Conservation (phyloP, 345 rosid species). For the Ceriops tagal region DNA sequence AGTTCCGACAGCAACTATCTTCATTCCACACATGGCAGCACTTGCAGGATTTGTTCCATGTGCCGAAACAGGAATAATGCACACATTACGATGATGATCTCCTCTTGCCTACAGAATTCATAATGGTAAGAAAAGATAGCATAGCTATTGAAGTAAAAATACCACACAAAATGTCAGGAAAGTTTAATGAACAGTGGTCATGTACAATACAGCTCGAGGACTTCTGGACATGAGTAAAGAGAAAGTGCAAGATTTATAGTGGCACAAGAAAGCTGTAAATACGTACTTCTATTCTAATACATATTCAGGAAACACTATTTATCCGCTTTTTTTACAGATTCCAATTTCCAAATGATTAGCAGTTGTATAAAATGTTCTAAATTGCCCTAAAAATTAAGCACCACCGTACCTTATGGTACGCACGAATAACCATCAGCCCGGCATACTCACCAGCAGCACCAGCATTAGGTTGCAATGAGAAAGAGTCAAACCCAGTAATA, state of each 20-base stretch:
- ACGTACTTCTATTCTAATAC: not conserved
- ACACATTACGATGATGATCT: constrained; percentile 90
- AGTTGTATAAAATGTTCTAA: not conserved
- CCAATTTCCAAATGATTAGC: not conserved
- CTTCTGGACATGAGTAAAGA: not conserved
- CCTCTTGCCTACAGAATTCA: constrained; percentile 73
- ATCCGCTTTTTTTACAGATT: not conserved
- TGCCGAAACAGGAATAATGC: constrained; percentile 98
- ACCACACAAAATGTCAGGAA: not conserved
- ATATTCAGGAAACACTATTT: not conserved
- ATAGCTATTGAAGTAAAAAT: not conserved
- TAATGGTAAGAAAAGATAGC: not conserved
- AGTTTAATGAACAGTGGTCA: not conserved
- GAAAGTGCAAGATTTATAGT: not conserved
- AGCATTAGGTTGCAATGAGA: constrained; percentile 99
- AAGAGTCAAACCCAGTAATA: constrained; percentile 93
- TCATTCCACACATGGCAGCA: constrained; percentile 99
- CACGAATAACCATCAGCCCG: constrained; percentile 99
- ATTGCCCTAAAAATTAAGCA: not conserved
- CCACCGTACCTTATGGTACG: constrained; percentile 74
- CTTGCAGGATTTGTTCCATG: constrained; percentile 99
- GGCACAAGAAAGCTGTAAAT: not conserved
- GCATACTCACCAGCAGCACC: constrained; percentile 99
- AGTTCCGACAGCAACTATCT: constrained; percentile 89
- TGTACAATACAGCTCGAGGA: not conserved